Evolutionary conservation across 805 yeast genomes (phyloP).

Genomic region (Nakazawaea ambrosiae): DNA sequence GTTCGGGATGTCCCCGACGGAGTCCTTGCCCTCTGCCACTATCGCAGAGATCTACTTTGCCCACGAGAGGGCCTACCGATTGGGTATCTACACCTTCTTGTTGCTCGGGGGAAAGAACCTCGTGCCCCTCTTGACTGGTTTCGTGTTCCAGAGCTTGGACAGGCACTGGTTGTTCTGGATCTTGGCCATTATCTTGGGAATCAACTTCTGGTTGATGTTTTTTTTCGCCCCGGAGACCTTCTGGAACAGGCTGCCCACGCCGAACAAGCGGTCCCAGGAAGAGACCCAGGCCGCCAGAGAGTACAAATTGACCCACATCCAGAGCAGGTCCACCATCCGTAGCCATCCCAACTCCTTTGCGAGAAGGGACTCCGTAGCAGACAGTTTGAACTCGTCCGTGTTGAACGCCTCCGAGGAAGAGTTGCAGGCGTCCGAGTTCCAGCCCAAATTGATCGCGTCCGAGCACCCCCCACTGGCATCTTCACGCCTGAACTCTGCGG

Average conservation of each 20-base stretch:
- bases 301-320: constrained; percentile 16
- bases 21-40: constrained; percentile 52
- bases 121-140: constrained; percentile 48
- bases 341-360: constrained; percentile 8
- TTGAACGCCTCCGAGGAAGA: not conserved
- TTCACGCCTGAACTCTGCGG: not conserved
- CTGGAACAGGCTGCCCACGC: constrained; percentile 51
- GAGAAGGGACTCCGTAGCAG: not conserved
- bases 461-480: not conserved
- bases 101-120: constrained; percentile 52
- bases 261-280: constrained; percentile 35
- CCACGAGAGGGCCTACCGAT: constrained; percentile 41
- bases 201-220: constrained; percentile 34
- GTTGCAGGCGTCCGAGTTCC: not conserved
- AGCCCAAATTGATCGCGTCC: not conserved
- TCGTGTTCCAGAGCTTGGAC: constrained; percentile 39
- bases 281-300: constrained; percentile 43
- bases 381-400: constrained; percentile 6
- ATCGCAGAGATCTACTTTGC: constrained; percentile 54
- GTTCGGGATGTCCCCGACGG: constrained; percentile 56
- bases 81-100: constrained; percentile 46
- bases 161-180: constrained; percentile 63
- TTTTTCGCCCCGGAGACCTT: constrained; percentile 60
- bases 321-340: not conserved
- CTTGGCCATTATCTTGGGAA: constrained; percentile 43